A percentile compares a stretch with the other conserved stretches of the same genome.
phyloP scores from a whole-genome alignment of 441 rosid genomes.

The Populus hybrid region DNA sequence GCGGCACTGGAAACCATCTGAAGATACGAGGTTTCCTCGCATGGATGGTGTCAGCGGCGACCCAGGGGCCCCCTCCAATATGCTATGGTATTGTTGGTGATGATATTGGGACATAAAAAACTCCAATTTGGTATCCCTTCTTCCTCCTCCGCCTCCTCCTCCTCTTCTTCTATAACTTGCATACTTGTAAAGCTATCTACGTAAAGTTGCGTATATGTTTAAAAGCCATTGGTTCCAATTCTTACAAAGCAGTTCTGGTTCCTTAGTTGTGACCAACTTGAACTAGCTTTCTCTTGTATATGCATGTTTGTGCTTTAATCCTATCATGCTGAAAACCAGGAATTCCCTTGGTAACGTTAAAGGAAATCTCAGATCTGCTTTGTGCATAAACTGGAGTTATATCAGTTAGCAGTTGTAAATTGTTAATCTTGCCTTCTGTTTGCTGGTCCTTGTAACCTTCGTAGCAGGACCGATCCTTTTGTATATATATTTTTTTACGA shows the following conservation, averaged over 20 bases:
- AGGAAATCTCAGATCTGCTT: too few relatives aligned
- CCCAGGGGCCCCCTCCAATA: background rate
- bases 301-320: background rate
- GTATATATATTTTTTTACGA: too few relatives aligned
- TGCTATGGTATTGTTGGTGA: conserved; percentile 21
- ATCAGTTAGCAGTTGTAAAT: too few relatives aligned
- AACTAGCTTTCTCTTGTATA: too few relatives aligned
- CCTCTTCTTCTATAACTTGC: background rate
- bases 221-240: background rate
- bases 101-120: background rate
- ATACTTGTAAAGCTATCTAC: conserved; percentile 5
- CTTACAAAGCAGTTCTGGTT: background rate
- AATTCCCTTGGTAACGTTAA: too few relatives aligned
- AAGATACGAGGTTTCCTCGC: conserved; percentile 45
- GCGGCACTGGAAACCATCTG: conserved; percentile 64
- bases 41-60: conserved; percentile 30
- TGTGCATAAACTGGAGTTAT: too few relatives aligned
- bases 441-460: too few relatives aligned
- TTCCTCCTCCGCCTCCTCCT: background rate
- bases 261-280: background rate
- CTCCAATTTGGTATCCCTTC: background rate
- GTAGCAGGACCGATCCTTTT: too few relatives aligned
- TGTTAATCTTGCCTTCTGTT: too few relatives aligned
- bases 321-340: too few relatives aligned
- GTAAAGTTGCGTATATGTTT: too few relatives aligned